Conservation (phyloP, 2,329 filamentous ascomycete genomes). For the Verticillium longisporum region DNA sequence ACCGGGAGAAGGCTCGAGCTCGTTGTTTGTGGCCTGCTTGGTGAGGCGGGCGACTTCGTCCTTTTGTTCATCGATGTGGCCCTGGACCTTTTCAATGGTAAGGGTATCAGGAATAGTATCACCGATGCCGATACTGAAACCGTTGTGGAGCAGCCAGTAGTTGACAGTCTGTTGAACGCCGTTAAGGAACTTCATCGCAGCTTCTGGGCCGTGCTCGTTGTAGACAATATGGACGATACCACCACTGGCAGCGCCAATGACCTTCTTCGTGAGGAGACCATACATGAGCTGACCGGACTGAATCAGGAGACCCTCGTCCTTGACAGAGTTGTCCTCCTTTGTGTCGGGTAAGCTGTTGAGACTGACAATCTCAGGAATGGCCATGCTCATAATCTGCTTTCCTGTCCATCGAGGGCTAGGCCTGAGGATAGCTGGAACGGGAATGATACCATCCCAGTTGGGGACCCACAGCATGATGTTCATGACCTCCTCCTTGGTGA, state of each 20-base stretch:
- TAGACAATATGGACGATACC: slow-evolving; percentile 94
- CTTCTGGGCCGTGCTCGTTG: slow-evolving; percentile 84
- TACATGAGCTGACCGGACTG: slow-evolving; percentile 85
- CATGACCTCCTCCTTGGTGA: slow-evolving; percentile 89
- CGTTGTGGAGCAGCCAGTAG: slow-evolving; percentile 94
- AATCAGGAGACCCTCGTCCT: slow-evolving; percentile 75
- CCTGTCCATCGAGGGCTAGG: slow-evolving; percentile 92
- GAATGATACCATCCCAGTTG: slow-evolving; percentile 93
- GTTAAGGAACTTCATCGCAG: slow-evolving; percentile 92
- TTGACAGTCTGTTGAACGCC: slow-evolving; percentile 91
- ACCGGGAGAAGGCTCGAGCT: slow-evolving; percentile 87
- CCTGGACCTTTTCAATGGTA: slow-evolving; percentile 80
- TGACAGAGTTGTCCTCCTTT: slow-evolving; percentile 53
- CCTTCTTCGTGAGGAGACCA: slow-evolving; percentile 88
- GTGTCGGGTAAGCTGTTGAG: slow-evolving; percentile 60
- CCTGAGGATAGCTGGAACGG: slow-evolving; percentile 88
- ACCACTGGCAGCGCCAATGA: slow-evolving; percentile 79
- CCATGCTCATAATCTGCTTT: slow-evolving; percentile 94
- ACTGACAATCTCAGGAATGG: slow-evolving; percentile 82
- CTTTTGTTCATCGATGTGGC: slow-evolving; percentile 77
- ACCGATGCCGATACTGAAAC: slow-evolving; percentile 96
- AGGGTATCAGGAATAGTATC: slow-evolving; percentile 88
- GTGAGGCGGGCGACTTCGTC: slow-evolving; percentile 71
- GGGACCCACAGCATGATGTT: slow-evolving; percentile 97
- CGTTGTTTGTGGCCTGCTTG: slow-evolving; percentile 71